Evolutionary conservation across 2,329 filamentous ascomycete species (phyloP).

Genomic region (Tolypocladium ovalisporum): DNA sequence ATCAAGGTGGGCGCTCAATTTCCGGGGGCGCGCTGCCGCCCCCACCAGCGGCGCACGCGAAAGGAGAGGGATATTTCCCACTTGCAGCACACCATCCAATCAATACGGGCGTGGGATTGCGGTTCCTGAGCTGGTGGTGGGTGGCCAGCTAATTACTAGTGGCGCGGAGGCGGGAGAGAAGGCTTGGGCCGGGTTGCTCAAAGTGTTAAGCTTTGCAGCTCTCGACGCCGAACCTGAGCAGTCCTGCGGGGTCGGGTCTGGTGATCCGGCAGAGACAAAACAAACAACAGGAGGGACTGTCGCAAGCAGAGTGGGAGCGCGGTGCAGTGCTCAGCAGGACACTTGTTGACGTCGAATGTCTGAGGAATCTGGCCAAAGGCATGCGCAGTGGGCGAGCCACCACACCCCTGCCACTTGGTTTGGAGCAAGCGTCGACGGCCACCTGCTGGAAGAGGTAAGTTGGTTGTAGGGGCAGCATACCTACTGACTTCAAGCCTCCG

Average conservation of each 20-base stretch:
- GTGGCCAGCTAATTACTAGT: no score
- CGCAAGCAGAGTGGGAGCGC: not conserved
- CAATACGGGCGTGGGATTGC: not conserved
- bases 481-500: not conserved
- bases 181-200: not conserved
- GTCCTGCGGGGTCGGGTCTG: not conserved
- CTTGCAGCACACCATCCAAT: not conserved
- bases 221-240: not conserved
- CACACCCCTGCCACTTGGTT: not conserved
- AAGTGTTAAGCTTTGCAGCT: not conserved
- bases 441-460: conserved; percentile 3
- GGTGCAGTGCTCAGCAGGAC: not conserved
- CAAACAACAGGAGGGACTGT: not conserved
- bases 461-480: not conserved
- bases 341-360: not conserved
- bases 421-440: not conserved
- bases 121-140: not conserved
- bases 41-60: not conserved
- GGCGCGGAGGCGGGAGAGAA: not conserved
- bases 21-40: not conserved
- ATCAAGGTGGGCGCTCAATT: not conserved
- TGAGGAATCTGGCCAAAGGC: not conserved
- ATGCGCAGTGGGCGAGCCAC: not conserved
- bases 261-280: not conserved
- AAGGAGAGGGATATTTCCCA: not conserved